Evolutionary conservation across 73 alveolate genomes (phyloP).

Genomic region (Blepharisma japonicum): DNA sequence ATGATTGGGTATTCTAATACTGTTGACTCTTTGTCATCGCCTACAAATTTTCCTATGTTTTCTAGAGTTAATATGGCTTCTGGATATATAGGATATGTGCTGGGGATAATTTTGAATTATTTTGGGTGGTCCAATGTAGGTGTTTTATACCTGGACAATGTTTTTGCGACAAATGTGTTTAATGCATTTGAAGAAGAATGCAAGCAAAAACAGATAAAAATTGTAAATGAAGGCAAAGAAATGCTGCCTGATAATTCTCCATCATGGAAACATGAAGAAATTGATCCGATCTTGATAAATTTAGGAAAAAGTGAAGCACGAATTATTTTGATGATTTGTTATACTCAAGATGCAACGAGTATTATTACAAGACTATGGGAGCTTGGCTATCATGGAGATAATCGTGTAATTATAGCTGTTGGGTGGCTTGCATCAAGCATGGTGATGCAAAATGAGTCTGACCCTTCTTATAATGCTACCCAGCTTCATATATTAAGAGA

Average conservation of each 20-base stretch:
- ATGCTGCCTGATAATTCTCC: conserved; percentile 13
- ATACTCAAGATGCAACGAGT: background rate
- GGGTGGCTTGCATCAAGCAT: background rate
- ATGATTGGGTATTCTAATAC: conserved; percentile 28
- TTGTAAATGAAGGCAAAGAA: conserved; percentile 21
- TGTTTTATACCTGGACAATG: background rate
- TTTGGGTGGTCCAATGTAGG: conserved; percentile 20
- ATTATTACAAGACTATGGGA: background rate
- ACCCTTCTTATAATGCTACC: background rate
- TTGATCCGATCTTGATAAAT: background rate
- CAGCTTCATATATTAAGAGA: background rate
- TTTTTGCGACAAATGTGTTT: background rate
- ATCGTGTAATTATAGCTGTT: background rate
- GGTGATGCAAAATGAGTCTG: background rate
- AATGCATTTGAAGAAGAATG: background rate
- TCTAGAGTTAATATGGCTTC: conserved; percentile 4
- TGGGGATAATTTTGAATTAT: background rate
- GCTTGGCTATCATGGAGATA: conserved; percentile 19
- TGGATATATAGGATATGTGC: background rate
- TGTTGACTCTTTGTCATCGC: background rate
- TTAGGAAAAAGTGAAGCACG: conserved; percentile 28
- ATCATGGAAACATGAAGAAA: conserved; percentile 6
- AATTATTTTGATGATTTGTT: conserved; percentile 13
- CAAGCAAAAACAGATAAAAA: background rate
- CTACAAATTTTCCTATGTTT: background rate